Evolutionary conservation across 345 rosid species (phyloP), one percentile per base, ranked within the genome.

Genomic region (Pelargonium nanum): DNA sequence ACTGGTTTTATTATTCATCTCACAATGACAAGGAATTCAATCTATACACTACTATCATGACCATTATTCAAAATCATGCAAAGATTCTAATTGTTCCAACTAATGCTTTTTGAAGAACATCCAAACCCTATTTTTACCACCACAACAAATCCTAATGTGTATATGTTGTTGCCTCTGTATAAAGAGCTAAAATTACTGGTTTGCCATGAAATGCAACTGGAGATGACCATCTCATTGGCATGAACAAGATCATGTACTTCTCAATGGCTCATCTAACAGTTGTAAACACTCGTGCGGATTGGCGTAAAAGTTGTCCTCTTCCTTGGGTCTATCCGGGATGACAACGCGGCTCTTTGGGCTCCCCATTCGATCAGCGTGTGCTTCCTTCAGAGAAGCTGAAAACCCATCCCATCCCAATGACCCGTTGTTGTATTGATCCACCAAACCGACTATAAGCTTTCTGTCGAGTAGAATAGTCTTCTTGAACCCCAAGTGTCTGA

Each of bases 241-340:
- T 71, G 75, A 57, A 53, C 51, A 60, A 1, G 32, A 66, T 79
- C 75, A 83, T 2, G 62, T 62, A 62, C 80, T 78, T 54, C 84
- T 83, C 64, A 68, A 64, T 19, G 53, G 45, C 21, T 64, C 65
- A 8, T 55, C 75, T 60, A 24, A 24, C 25, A 57, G 65, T 48
- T 60, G 32, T 69, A 79, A 63, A 61, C 86, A 81, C 58, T 81
- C 85, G 34, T 74, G 63, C 13, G 83, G 83, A 23, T 81, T 81
- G 19, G 83, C 62, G 51, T 78, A 81, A 67, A 78, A 81, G 34
- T 72, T 72, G 61, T 77, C 86, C 56, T 81, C 86, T 59, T 76
- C 76, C 68, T 68, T 72, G 5, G 83, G 83, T 56, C 77, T 59
- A 26, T 69, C 69, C 4, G 75, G 81, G 40, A 77, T 71, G 32